Base-by-base conservation (phyloP, 2,329 filamentous ascomycete genomes). In the Hypocreales sp. region DNA sequence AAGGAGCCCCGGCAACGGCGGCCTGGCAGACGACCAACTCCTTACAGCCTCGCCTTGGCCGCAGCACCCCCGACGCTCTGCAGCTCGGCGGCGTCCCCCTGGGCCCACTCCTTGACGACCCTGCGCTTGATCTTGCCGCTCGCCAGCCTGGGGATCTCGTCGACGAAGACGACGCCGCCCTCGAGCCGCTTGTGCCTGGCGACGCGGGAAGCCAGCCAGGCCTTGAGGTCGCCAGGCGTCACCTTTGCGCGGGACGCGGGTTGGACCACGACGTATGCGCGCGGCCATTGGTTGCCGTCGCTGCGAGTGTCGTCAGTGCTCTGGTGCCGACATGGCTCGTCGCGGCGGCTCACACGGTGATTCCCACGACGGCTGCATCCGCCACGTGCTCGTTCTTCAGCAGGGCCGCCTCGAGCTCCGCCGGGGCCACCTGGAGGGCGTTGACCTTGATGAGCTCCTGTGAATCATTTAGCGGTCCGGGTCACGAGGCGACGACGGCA, bases 141-240 rank as follows among this genome's bases (percentile, higher is more conserved):
- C 1, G 69, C 61, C 38, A 76, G 80, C 49, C 79, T 79, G 3
- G 78, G 77, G 16, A 84, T 70, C 2, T 51, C 55, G 14, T 77
- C 65, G 2, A 78, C 53, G 40, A 82, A 79, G 4, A 59, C 46
- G 6, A 84, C 65, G 1, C 79, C 79, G 0, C 78, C 79, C 6
- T 69, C 71, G 33, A 83, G 55, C 38, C 67, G 61, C 50, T 84
- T 84, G 40, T 73, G 63, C 26, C 50, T 56, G 0, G 72, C 61
- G 1, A 51, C 46, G 10, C 36, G 41, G 8, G 22, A 25, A 19
- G 35, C 30, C 5, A 51, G 45, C 25, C 41, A 47, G 2, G 40
- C 27, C 7, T 30, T 29, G 5, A 54, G 25, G 0, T 46, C 45
- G 5, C 36, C 31, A 12, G 37, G 43, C 0, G 43, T 39, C 2